Evolutionary conservation across 345 rosid species (phyloP).

Genomic region (Erysimum cheiranthoides): DNA sequence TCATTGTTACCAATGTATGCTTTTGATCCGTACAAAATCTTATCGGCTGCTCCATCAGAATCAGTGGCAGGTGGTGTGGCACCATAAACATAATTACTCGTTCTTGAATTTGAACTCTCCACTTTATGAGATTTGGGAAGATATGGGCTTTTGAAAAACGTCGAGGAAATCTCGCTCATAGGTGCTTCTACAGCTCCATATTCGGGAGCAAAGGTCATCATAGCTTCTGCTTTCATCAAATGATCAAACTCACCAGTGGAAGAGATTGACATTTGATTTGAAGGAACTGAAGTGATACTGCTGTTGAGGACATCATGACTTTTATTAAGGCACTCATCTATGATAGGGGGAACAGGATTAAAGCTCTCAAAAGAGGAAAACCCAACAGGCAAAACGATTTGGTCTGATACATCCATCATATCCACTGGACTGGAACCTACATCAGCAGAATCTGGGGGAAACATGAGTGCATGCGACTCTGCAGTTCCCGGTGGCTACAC

Average conservation of each 20-base stretch:
- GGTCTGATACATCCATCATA: constrained; percentile 80
- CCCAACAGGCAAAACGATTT: constrained; percentile 76
- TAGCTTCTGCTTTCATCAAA: constrained; percentile 92
- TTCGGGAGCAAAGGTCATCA: constrained; percentile 94
- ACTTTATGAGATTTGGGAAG: constrained; percentile 72
- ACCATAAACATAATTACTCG: constrained; percentile 74
- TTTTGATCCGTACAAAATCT: constrained; percentile 60
- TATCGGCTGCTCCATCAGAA: constrained; percentile 68
- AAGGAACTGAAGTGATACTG: constrained; percentile 57
- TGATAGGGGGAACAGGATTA: constrained; percentile 63
- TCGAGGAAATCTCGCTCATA: constrained; percentile 62
- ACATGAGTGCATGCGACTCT: constrained; percentile 84
- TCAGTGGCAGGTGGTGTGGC: constrained; percentile 79
- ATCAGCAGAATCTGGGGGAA: constrained; percentile 87
- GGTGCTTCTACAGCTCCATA: constrained; percentile 95
- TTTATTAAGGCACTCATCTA: constrained; percentile 71
- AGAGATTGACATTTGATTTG: constrained; percentile 53
- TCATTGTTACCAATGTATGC: constrained; percentile 53
- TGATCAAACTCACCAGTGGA: constrained; percentile 83
- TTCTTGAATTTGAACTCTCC: constrained; percentile 75
- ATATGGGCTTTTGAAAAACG: constrained; percentile 83
- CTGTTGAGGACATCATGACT: constrained; percentile 66
- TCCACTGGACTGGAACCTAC: constrained; percentile 80
- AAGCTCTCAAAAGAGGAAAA: constrained; percentile 85
- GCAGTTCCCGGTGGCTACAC: constrained; percentile 99